Percentiles rank a stretch among this genome's conserved stretches.
Conservation (phyloP, 1,284 basidiomycete genomes). For the Trametes pubescens region DNA sequence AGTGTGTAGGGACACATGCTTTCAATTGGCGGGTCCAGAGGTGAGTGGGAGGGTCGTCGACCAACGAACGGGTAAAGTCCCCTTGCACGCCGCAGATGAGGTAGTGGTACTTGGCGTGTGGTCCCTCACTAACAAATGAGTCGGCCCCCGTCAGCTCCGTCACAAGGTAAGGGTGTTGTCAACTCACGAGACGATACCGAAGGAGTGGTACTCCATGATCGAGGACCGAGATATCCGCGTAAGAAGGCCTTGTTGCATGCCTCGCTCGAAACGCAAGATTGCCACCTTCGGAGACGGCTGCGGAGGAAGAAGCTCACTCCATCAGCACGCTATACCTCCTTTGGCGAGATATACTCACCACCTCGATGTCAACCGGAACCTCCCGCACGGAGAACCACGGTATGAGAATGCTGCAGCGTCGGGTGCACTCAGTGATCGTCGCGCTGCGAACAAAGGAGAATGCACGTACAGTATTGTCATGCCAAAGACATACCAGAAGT, state of each 20-base stretch:
- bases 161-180: neutral
- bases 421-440: constrained; percentile 9
- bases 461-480: constrained; percentile 51
- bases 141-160: constrained; percentile 21
- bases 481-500: constrained; percentile 54
- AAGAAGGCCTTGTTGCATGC: constrained; percentile 76
- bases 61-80: constrained; percentile 70
- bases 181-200: constrained; percentile 72
- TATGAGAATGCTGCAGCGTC: constrained; percentile 45
- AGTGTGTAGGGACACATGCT: constrained; percentile 42
- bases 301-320: constrained; percentile 21
- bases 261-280: constrained; percentile 69
- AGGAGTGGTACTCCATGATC: constrained; percentile 75
- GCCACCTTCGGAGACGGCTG: constrained; percentile 76
- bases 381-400: constrained; percentile 54
- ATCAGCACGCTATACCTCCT: constrained; percentile 10
- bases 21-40: constrained; percentile 77
- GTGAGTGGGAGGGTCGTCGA: constrained; percentile 65
- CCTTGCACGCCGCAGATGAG: constrained; percentile 77
- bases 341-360: constrained; percentile 41
- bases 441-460: constrained; percentile 7
- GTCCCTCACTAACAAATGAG: constrained; percentile 57
- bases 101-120: constrained; percentile 68
- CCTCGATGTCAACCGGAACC: constrained; percentile 52
- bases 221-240: constrained; percentile 71